Evolutionary conservation across 495 filamentous ascomycete species (phyloP).

Genomic region (Friedmanniomyces endolithicus): DNA sequence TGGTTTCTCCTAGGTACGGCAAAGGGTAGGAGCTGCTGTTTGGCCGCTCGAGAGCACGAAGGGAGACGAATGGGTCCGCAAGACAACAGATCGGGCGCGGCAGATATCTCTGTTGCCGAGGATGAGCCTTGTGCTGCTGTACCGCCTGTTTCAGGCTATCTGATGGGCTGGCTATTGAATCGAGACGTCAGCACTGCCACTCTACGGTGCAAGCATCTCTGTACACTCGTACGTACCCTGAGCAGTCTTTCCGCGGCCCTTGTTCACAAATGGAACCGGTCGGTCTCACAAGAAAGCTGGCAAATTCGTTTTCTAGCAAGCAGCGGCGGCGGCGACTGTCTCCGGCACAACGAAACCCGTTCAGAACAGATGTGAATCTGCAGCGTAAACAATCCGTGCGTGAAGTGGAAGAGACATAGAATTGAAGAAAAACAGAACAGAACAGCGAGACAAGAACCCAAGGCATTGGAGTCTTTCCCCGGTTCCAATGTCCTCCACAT

Average conservation of each 20-base stretch:
- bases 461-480: background rate
- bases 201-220: background rate
- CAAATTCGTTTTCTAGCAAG: too few species aligned
- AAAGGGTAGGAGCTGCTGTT: background rate
- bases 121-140: background rate
- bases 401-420: too few species aligned
- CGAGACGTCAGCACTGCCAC: background rate
- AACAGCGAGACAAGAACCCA: background rate
- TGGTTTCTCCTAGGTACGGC: too few species aligned
- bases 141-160: background rate
- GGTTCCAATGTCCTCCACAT: background rate
- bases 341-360: too few species aligned
- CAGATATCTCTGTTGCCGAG: background rate
- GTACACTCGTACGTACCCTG: background rate
- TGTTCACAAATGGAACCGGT: too few species aligned
- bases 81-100: background rate
- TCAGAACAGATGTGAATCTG: too few species aligned
- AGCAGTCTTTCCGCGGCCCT: too few species aligned
- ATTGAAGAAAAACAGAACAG: background rate
- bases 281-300: too few species aligned
- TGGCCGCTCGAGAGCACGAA: background rate
- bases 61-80: background rate
- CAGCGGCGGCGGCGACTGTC: too few species aligned
- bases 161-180: background rate
- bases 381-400: too few species aligned